Evolutionary conservation across 179 eudicot genomes (phyloP).

Genomic region (Drosera spatulata): DNA sequence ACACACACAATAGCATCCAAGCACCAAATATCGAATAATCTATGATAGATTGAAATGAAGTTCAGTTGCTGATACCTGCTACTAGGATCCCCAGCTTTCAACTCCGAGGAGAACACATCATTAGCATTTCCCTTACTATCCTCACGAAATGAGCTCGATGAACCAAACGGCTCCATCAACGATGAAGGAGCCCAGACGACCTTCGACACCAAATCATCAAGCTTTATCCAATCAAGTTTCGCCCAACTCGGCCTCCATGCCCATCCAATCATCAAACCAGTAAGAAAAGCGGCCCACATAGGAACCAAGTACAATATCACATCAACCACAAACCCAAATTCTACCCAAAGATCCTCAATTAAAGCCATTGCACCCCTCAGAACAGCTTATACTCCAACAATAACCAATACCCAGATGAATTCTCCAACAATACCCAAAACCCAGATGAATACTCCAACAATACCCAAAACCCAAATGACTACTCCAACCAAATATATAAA

Average conservation of each 20-base stretch:
- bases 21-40: not conserved
- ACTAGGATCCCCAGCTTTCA: conserved; percentile 15
- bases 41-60: not conserved
- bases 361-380: conserved; percentile 24
- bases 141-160: conserved; percentile 10
- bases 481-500: not conserved
- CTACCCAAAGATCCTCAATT: conserved; percentile 27
- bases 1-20: too few relatives aligned
- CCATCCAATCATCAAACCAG: conserved; percentile 78
- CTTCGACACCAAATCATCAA: conserved; percentile 25
- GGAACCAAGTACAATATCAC: conserved; percentile 38
- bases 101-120: conserved; percentile 6
- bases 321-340: conserved; percentile 26
- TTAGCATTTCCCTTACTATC: conserved; percentile 15
- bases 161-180: conserved; percentile 6
- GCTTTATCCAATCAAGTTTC: conserved; percentile 21
- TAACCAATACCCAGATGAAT: not conserved
- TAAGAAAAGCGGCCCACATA: conserved; percentile 60
- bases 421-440: not conserved
- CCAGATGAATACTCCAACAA: not conserved
- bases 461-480: not conserved
- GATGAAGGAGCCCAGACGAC: conserved; percentile 28
- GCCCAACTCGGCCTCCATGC: conserved; percentile 74
- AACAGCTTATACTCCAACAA: not conserved
- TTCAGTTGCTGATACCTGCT: conserved; percentile 27